A percentile compares a stretch with the other conserved stretches of the same genome.
phyloP scores from a whole-genome alignment of 2,329 filamentous ascomycete genomes.

The Catunica adiposa region DNA sequence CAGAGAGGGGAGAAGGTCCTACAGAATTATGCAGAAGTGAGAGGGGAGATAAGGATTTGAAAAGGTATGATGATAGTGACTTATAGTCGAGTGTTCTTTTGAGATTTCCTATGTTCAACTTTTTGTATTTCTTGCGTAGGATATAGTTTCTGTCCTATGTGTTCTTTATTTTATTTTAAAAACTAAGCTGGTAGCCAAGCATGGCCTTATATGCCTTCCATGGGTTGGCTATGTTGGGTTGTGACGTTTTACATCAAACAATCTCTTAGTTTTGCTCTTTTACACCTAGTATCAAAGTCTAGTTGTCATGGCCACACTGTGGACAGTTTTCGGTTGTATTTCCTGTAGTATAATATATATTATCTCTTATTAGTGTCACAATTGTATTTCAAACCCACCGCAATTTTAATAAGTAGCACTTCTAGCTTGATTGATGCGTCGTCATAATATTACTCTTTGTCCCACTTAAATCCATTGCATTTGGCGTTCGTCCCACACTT shows the following conservation, averaged over 20 bases:
- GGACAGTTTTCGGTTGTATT: not conserved
- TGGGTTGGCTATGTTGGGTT: too few relatives aligned
- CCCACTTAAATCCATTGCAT: not conserved
- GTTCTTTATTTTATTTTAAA: too few relatives aligned
- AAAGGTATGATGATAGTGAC: too few relatives aligned
- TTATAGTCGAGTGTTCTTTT: not conserved
- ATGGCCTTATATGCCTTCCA: too few relatives aligned
- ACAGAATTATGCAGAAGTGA: slow-evolving; percentile 22
- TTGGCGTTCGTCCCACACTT: not conserved
- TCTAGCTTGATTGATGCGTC: too few relatives aligned
- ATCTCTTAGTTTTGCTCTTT: not conserved
- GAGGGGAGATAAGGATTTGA: slow-evolving; percentile 20
- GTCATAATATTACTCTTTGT: too few relatives aligned
- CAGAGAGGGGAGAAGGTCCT: slow-evolving; percentile 25
- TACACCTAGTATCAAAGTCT: not conserved
- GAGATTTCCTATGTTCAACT: not conserved
- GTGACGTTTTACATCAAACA: too few relatives aligned
- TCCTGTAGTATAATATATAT: not conserved
- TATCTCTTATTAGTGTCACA: too few relatives aligned
- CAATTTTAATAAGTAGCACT: too few relatives aligned
- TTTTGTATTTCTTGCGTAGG: not conserved
- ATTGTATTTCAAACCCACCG: too few relatives aligned
- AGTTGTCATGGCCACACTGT: not conserved
- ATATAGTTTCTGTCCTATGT: too few relatives aligned
- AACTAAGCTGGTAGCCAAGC: too few relatives aligned